Percentiles rank a stretch among this genome's conserved stretches.
These are phyloP conservation scores for Odontarrhena argentea DNA, from an alignment of 345 rosid genomes.

Conservation along the genomic window DNA sequence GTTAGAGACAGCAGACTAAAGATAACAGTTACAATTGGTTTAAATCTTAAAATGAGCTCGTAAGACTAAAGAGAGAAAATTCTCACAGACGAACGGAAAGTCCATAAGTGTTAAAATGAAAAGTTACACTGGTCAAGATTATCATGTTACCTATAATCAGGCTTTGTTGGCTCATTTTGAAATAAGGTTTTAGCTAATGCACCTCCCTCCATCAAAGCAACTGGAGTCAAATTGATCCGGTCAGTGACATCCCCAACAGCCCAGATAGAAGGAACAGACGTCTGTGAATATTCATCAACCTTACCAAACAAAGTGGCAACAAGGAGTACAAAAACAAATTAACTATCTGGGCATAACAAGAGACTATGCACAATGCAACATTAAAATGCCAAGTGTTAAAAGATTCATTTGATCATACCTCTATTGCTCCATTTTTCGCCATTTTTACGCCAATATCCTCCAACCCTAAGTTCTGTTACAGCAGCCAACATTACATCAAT, in stretches of 20 bases:
- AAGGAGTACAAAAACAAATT: conserved; percentile 3
- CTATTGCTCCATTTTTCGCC: conserved; percentile 82
- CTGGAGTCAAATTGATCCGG: conserved; percentile 93
- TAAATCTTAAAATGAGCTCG: not conserved
- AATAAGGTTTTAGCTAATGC: conserved; percentile 90
- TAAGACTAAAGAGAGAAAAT: conserved; percentile 3
- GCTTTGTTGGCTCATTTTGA: conserved; percentile 78
- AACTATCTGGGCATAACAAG: conserved; percentile 18
- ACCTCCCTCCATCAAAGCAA: conserved; percentile 98
- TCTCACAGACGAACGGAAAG: not conserved
- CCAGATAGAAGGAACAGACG: conserved; percentile 92
- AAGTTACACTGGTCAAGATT: conserved; percentile 5
- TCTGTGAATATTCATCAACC: conserved; percentile 89
- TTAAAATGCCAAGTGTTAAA: not conserved
- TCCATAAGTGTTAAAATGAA: not conserved
- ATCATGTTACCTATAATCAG: conserved; percentile 69
- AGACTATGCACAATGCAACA: conserved; percentile 7
- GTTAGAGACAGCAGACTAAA: conserved; percentile 24
- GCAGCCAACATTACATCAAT: conserved; percentile 32
- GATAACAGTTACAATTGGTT: not conserved
- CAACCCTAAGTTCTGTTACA: conserved; percentile 84
- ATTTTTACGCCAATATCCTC: conserved; percentile 75
- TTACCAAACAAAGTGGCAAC: conserved; percentile 40
- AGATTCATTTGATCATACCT: conserved; percentile 52
- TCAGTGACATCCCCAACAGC: conserved; percentile 98